Evolutionary conservation across 2,329 filamentous ascomycete genomes (phyloP), one percentile per base, ranked within the genome.

Genomic region (Pseudogymnoascus sp.): DNA sequence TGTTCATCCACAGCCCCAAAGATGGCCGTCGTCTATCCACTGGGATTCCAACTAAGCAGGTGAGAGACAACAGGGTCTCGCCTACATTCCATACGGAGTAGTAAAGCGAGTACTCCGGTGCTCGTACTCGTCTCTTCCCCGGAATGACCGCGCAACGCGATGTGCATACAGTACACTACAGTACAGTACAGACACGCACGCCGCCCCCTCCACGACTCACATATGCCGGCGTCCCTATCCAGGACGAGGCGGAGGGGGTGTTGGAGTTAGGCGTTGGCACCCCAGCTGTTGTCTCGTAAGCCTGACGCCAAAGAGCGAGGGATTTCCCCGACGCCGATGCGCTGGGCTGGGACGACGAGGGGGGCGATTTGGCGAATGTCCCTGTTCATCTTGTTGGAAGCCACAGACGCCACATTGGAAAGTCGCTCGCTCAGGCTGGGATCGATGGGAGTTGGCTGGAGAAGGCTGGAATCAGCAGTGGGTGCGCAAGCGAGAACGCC

Each of bases 401-500:
- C 50, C 50, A 56, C 50, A 19, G 17, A 33, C 50, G 50, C 50
- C 50, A 56, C 50, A 50, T 56, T 56, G 50, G n/a, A 56, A 56
- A 56, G 50, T 56, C 29, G 26, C 50, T 56, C 50, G 23, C 23
- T 3, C 23, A 53, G 46, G 9, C 26, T 53, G 46, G 46, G 46
- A 53, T 19, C 15, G 26, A 53, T 31, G 10, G 50, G 26, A 56
- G 50, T 33, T 56, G 46, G 46, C 46, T 53, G 26, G 26, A 53
- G 26, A 7, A 31, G 46, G n/a, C 46, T 31, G 23, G 26, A 53
- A 53, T 31, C 23, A 53, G 7, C 46, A 33, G 46, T 19, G 46
- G 26, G n/a, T 53, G 15, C n/a, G 46, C 15, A 31, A 53, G 46
- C 23, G 46, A 53, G 10, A 53, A 53, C 46, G 46, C 46, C 46